A percentile compares a stretch with the other conserved stretches of the same genome.
phyloP scores from a whole-genome alignment of 805 yeast species.

The Metschnikowia cubensis region DNA sequence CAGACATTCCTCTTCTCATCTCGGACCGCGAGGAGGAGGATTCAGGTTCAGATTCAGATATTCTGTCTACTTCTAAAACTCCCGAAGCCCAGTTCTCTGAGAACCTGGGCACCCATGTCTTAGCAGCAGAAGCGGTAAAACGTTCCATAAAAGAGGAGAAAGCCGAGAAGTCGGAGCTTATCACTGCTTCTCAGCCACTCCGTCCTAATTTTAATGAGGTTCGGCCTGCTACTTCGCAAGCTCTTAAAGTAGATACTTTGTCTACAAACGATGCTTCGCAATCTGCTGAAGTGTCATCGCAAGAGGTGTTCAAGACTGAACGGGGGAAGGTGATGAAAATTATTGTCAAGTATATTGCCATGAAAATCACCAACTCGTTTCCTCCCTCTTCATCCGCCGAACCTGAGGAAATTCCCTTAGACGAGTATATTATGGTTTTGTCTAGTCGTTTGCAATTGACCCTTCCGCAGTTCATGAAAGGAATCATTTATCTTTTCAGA shows the following conservation, averaged over 20 bases:
- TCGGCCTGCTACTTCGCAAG: not conserved
- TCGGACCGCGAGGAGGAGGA: slow-evolving; percentile 29
- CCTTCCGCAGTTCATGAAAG: slow-evolving; percentile 36
- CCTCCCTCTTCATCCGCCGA: slow-evolving; percentile 36
- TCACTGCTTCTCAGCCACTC: not conserved
- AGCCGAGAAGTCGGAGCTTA: not conserved
- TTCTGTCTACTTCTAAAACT: slow-evolving; percentile 10
- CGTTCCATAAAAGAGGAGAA: slow-evolving; percentile 18
- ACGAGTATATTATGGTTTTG: slow-evolving; percentile 36
- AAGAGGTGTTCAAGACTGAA: slow-evolving; percentile 26
- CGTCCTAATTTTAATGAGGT: not conserved
- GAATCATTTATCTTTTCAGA: slow-evolving; percentile 40
- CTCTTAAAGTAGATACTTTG: slow-evolving; percentile 1
- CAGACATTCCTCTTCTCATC: slow-evolving; percentile 31
- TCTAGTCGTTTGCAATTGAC: slow-evolving; percentile 35
- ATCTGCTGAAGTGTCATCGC: slow-evolving; percentile 2
- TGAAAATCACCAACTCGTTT: slow-evolving; percentile 41
- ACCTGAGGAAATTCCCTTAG: slow-evolving; percentile 34
- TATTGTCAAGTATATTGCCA: slow-evolving; percentile 40
- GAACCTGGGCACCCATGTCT: not conserved
- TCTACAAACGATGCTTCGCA: not conserved
- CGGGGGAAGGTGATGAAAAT: slow-evolving; percentile 39
- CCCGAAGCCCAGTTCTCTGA: slow-evolving; percentile 3
- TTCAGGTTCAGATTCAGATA: slow-evolving; percentile 27
- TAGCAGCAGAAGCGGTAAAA: slow-evolving; percentile 21